A percentile compares a stretch with the other conserved stretches of the same genome.
phyloP scores from a whole-genome alignment of 768 basidiomycete species.

The Hemileccinum rubropunctum region DNA sequence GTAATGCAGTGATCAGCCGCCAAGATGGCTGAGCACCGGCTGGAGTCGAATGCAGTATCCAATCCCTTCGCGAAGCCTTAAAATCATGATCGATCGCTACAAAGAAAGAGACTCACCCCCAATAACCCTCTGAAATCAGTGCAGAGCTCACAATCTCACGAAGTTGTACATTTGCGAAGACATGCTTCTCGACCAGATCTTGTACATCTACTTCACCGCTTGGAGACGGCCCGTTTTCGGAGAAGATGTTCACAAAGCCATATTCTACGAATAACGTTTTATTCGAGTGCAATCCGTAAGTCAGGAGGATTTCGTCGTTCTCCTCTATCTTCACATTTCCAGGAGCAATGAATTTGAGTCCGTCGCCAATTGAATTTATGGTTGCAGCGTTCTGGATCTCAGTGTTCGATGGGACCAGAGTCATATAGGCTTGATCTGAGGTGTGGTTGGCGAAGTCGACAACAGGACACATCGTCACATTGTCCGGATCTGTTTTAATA shows the following conservation, averaged over 20 bases:
- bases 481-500: constrained; percentile 56
- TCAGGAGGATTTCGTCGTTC: constrained; percentile 70
- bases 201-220: constrained; percentile 65
- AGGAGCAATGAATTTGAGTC: constrained; percentile 52
- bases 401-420: constrained; percentile 36
- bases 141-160: constrained; percentile 49
- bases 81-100: not conserved
- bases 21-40: constrained; percentile 74
- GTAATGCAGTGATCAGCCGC: constrained; percentile 68
- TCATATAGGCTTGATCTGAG: constrained; percentile 39
- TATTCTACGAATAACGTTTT: constrained; percentile 83
- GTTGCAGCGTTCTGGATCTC: constrained; percentile 39
- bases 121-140: constrained; percentile 69
- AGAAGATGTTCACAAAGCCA: constrained; percentile 64
- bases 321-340: constrained; percentile 36
- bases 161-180: constrained; percentile 40
- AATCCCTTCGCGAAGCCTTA: constrained; percentile 51
- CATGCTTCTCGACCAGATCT: constrained; percentile 46
- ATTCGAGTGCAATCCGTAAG: constrained; percentile 81
- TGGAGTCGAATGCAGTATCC: constrained; percentile 68
- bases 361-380: constrained; percentile 36
- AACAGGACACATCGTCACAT: constrained; percentile 84
- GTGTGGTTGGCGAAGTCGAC: constrained; percentile 90
- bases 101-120: constrained; percentile 58
- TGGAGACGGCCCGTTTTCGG: constrained; percentile 25